Conservation (phyloP, 176 grass and related monocot species). For the Juncus inflexus region DNA sequence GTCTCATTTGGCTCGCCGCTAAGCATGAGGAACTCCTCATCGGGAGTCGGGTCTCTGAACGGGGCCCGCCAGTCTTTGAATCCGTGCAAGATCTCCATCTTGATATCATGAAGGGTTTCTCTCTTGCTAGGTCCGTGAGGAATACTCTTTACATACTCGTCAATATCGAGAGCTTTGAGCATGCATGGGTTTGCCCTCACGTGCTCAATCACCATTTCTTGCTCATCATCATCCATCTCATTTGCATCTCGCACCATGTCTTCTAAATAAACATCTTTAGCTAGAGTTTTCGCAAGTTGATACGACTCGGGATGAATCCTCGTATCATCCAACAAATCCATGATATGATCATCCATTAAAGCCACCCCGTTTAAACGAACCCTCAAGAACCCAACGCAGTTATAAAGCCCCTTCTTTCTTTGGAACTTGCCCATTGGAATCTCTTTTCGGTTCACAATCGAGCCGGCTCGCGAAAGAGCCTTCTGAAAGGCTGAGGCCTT, state of each 20-base stretch:
- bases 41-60: slow-evolving; percentile 60
- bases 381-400: slow-evolving; percentile 86
- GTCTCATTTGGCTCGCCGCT: slow-evolving; percentile 91
- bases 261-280: slow-evolving; percentile 64
- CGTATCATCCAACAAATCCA: slow-evolving; percentile 96
- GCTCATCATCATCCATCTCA: slow-evolving; percentile 75
- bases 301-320: slow-evolving; percentile 99
- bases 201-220: slow-evolving; percentile 83
- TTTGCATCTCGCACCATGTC: slow-evolving; percentile 45
- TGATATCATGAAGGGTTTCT: slow-evolving; percentile 57
- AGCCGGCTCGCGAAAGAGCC: slow-evolving; percentile 80
- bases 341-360: slow-evolving; percentile 57
- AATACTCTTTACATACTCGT: slow-evolving; percentile 66
- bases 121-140: slow-evolving; percentile 43
- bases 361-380: slow-evolving; percentile 72
- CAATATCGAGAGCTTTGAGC: slow-evolving; percentile 37
- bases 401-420: slow-evolving; percentile 84
- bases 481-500: slow-evolving; percentile 83
- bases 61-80: slow-evolving; percentile 56
- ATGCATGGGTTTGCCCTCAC: slow-evolving; percentile 37
- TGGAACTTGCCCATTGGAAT: slow-evolving; percentile 49
- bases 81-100: slow-evolving; percentile 48
- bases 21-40: slow-evolving; percentile 93
- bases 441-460: slow-evolving; percentile 82
- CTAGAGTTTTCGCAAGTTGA: slow-evolving; percentile 73